Evolutionary conservation across 208 protist genomes (phyloP), one percentile per base, ranked within the genome.

Genomic region (Naegleria gruberi): DNA sequence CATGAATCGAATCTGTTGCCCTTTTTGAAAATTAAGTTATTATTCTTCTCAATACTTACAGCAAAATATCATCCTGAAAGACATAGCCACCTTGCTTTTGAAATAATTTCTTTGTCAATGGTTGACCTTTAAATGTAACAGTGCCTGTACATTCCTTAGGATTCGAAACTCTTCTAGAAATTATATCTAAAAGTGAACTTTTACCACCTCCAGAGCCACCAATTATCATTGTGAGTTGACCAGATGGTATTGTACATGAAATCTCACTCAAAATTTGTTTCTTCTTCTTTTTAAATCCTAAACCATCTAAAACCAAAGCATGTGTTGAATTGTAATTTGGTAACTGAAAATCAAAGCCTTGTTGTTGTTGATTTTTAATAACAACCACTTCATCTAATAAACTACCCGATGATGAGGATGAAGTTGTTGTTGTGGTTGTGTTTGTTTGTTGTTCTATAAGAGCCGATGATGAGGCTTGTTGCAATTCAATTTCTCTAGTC

Each of bases 161-260:
- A n/a, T 37, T 77, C 6, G 7, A 37, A 7, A 37, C 65, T 12
- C 65, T 19, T 12, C 30, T 19, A 37, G 65, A 77, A 77, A 77
- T 77, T 5, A 77, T 5, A 77, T 77, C 65, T 77, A 77, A 77
- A 7, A 77, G 34, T 8, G 26, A 37, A 7, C 26, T 37, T 77
- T 77, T 77, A 77, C 65, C 65, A 77, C 2, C 30, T 30, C 51
- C 51, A 40, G 94, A 95, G 30, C 93, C 93, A 0, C 95, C 95
- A 10, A 96, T 92, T n/a, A 97, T 91, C 82, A 94, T 94, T 1
- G 65, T 77, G 6, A 77, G 19, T 77, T 77, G 65, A 37, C 65
- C 65, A 19, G 7, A 8, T 77, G 65, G 65, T 37, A 77, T 37
- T 2, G 30, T 37, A 37, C 65, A 77, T 5, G 26, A 37, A 37